These are phyloP conservation scores for Phytophthora quininea DNA, from an alignment of 352 stramenopile genomes.

Conservation along the genomic window DNA sequence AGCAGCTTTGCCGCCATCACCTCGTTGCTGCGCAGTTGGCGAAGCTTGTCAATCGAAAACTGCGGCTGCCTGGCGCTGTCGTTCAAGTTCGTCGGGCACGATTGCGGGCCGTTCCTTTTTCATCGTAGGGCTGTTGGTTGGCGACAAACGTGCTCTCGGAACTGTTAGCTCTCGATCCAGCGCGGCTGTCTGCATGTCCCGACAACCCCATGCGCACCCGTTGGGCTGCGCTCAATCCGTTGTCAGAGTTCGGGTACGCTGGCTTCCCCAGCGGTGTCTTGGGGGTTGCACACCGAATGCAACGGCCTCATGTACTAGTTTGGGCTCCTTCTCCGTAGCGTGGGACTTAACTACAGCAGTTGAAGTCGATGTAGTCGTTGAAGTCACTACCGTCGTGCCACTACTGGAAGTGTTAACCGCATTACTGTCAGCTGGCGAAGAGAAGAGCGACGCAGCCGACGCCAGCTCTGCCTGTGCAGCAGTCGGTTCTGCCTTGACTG, in stretches of 20 bases:
- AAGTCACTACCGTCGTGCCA: background rate
- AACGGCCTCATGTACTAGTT: conserved; percentile 6
- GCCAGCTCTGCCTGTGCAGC: conserved; percentile 16
- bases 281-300: conserved; percentile 38
- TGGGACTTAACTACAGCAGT: background rate
- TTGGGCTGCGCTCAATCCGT: conserved; percentile 61
- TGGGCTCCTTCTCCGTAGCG: conserved; percentile 2
- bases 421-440: background rate
- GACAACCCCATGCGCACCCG: conserved; percentile 63
- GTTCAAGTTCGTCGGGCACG: conserved; percentile 40
- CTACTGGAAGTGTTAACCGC: background rate
- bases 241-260: conserved; percentile 27
- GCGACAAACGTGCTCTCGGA: conserved; percentile 39
- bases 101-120: conserved; percentile 47
- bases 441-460: conserved; percentile 17
- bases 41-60: conserved; percentile 13
- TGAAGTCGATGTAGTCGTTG: background rate
- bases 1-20: conserved; percentile 58
- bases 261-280: conserved; percentile 61
- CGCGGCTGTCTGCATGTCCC: conserved; percentile 33
- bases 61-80: conserved; percentile 18
- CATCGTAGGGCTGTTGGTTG: conserved; percentile 32
- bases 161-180: conserved; percentile 34
- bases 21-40: conserved; percentile 21
- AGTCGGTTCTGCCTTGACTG: conserved; percentile 14